Conservation (phyloP, 345 rosid species). For the Turritis glabra region DNA sequence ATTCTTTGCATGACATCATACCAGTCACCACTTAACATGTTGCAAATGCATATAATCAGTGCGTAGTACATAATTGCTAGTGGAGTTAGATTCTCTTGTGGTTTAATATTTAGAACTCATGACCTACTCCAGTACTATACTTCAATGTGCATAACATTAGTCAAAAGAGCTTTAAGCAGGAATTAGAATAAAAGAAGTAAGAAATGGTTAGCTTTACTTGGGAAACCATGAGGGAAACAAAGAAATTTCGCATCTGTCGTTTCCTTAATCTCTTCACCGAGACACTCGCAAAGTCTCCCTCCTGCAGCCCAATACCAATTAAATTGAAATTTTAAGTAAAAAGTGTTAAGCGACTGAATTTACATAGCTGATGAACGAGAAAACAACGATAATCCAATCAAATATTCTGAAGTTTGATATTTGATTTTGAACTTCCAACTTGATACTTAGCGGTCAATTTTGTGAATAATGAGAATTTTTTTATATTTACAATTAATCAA, state of each 20-base stretch:
- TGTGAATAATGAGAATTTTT: background rate
- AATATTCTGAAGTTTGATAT: background rate
- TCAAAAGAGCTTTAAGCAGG: conserved; percentile 5
- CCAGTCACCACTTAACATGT: background rate
- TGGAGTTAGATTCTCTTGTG: background rate
- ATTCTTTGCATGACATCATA: background rate
- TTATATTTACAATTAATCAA: background rate
- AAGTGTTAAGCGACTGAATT: background rate
- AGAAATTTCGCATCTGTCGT: conserved; percentile 90
- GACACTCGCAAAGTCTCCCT: conserved; percentile 80
- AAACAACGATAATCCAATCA: background rate
- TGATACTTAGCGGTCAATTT: background rate
- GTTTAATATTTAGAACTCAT: conserved; percentile 6
- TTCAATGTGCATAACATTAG: conserved; percentile 7
- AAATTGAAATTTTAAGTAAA: conserved; percentile 12
- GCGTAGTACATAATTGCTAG: background rate
- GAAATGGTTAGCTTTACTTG: conserved; percentile 55
- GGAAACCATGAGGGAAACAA: conserved; percentile 91
- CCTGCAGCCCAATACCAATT: conserved; percentile 47
- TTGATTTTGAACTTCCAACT: conserved; percentile 4
- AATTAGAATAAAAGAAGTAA: background rate
- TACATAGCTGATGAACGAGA: background rate
- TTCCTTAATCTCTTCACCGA: conserved; percentile 84
- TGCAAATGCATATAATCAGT: background rate
- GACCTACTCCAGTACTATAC: conserved; percentile 1